Evolutionary conservation across 257 asterid genomes (phyloP).

Genomic region (Solanum pinnatisectum): DNA sequence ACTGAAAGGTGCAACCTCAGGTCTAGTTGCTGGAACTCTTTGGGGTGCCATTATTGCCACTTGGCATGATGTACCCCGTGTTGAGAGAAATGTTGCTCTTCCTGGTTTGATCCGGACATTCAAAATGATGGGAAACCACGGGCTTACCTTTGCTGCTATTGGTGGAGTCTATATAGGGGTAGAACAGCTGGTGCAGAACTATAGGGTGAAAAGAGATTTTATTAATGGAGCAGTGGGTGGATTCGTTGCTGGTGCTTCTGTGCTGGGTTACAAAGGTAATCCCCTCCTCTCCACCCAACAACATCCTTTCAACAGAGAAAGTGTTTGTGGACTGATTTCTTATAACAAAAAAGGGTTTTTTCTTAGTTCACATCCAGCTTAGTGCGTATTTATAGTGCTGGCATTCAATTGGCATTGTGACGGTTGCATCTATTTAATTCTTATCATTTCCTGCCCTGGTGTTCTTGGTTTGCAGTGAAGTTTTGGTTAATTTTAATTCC

Average conservation of each 20-base stretch:
- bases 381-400: neutral
- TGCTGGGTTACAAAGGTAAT: conserved; percentile 83
- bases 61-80: conserved; percentile 98
- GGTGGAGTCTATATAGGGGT: conserved; percentile 91
- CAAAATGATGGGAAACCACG: conserved; percentile 91
- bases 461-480: neutral
- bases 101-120: conserved; percentile 88
- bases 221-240: conserved; percentile 96
- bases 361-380: neutral
- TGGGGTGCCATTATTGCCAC: conserved; percentile 93
- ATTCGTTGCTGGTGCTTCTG: conserved; percentile 82
- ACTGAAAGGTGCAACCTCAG: conserved; percentile 70
- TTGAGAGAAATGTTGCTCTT: conserved; percentile 87
- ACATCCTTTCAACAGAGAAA: neutral
- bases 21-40: conserved; percentile 75
- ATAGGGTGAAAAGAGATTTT: conserved; percentile 82
- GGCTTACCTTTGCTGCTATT: conserved; percentile 85
- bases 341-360: neutral
- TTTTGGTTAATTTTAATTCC: neutral
- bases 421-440: neutral
- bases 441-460: neutral
- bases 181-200: conserved; percentile 68
- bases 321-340: neutral
- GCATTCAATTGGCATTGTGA: neutral
- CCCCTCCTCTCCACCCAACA: neutral